Conservation (phyloP, 1,284 basidiomycete genomes). For the Anthracocystis walkeri region DNA sequence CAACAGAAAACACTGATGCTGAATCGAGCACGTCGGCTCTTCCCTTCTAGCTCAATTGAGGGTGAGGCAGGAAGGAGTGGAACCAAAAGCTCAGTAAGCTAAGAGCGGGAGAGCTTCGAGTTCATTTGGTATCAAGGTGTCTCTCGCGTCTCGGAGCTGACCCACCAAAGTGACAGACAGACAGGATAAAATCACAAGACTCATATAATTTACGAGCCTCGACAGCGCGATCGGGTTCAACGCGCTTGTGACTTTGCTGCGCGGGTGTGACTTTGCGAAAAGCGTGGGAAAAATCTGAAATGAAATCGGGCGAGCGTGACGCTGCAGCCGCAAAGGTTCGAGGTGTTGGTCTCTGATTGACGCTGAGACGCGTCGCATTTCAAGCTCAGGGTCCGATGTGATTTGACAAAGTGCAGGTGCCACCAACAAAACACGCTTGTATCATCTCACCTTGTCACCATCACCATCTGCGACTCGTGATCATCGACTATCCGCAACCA, state of each 20-base stretch:
- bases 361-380: slow-evolving; percentile 23
- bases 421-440: slow-evolving; percentile 11
- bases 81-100: too few species aligned
- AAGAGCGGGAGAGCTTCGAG: too few species aligned
- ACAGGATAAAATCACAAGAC: slow-evolving; percentile 1
- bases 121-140: too few species aligned
- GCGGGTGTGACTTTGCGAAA: slow-evolving; percentile 1
- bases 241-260: not conserved
- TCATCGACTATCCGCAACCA: not conserved
- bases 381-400: slow-evolving; percentile 13
- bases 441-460: slow-evolving; percentile 5
- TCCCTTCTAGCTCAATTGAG: not conserved
- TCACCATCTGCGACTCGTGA: slow-evolving; percentile 5
- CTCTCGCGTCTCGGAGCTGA: not conserved
- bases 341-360: slow-evolving; percentile 21
- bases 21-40: not conserved
- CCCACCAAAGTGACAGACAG: not conserved
- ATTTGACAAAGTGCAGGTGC: not conserved
- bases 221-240: not conserved
- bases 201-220: not conserved
- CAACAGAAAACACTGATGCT: not conserved
- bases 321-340: not conserved
- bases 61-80: not conserved
- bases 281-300: not conserved
- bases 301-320: not conserved